Evolutionary conservation across 2,329 filamentous ascomycete genomes (phyloP).

Genomic region (Colletotrichum scovillei): DNA sequence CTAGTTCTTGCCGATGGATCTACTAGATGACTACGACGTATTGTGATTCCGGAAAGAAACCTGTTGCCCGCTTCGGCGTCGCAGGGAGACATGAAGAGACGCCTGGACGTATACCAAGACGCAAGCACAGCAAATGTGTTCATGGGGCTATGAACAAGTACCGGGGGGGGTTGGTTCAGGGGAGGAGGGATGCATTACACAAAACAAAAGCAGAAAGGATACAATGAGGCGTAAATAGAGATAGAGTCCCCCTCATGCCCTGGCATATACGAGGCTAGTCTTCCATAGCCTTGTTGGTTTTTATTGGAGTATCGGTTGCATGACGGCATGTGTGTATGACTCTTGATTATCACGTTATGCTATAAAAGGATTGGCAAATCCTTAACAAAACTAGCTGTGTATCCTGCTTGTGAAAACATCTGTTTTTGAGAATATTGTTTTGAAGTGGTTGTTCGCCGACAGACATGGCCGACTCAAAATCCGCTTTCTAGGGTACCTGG

Average conservation of each 20-base stretch:
- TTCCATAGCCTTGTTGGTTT: constrained; percentile 12
- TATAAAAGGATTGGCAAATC: constrained; percentile 14
- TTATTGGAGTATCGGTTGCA: constrained; percentile 30
- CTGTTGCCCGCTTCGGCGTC: background rate
- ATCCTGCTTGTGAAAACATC: background rate
- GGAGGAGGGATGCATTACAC: constrained; percentile 14
- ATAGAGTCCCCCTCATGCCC: constrained; percentile 33
- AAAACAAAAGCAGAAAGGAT: constrained; percentile 31
- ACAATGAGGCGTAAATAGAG: constrained; percentile 35
- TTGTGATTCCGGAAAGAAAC: background rate
- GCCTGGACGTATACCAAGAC: background rate
- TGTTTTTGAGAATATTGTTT: background rate
- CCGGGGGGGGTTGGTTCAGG: background rate
- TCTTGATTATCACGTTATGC: constrained; percentile 23
- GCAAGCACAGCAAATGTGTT: background rate
- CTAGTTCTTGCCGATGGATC: background rate
- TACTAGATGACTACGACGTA: background rate
- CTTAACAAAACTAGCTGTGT: background rate
- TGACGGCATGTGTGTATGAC: constrained; percentile 25
- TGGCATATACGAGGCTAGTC: constrained; percentile 28
- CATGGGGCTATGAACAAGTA: constrained; percentile 3
- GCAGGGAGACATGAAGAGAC: background rate
- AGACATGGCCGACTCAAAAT: background rate
- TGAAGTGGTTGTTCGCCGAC: background rate
- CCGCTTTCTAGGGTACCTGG: background rate